Evolutionary conservation across 345 rosid species (phyloP).

Genomic region (Boechera stricta): DNA sequence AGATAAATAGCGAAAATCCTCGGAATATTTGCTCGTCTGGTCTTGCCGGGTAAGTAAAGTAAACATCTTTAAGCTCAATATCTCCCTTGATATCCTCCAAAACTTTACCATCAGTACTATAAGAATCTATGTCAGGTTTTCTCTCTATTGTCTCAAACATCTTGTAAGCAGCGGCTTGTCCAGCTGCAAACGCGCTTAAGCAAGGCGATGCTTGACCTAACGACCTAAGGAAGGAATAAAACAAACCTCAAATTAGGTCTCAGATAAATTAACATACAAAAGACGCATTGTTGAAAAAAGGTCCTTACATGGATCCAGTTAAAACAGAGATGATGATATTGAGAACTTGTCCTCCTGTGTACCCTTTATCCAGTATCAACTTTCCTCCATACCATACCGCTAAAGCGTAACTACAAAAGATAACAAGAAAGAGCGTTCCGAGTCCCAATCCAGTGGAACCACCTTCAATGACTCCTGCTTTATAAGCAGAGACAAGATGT

Average conservation of each 20-base stretch:
- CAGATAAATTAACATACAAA: not conserved
- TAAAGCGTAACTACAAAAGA: constrained; percentile 67
- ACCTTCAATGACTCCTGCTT: constrained; percentile 70
- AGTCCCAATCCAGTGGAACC: constrained; percentile 70
- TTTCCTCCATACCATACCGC: constrained; percentile 85
- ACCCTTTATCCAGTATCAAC: constrained; percentile 78
- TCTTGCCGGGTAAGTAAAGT: constrained; percentile 68
- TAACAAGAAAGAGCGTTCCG: constrained; percentile 52
- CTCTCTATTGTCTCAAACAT: constrained; percentile 67
- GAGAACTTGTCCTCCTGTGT: constrained; percentile 69
- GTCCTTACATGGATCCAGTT: constrained; percentile 77
- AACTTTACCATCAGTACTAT: constrained; percentile 48
- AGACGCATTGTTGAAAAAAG: not conserved
- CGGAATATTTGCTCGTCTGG: constrained; percentile 62
- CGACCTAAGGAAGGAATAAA: constrained; percentile 52
- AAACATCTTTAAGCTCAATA: constrained; percentile 59
- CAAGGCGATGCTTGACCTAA: constrained; percentile 70
- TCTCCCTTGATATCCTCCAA: constrained; percentile 57
- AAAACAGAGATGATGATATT: constrained; percentile 77
- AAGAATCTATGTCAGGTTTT: constrained; percentile 61
- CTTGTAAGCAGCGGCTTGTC: constrained; percentile 65
- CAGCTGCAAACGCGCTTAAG: constrained; percentile 62
- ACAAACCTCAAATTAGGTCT: not conserved
- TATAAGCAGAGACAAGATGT: constrained; percentile 65
- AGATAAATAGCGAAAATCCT: constrained; percentile 58